phyloP scores from a whole-genome alignment of 352 stramenopile species.

The Thalassiosira tumida region DNA sequence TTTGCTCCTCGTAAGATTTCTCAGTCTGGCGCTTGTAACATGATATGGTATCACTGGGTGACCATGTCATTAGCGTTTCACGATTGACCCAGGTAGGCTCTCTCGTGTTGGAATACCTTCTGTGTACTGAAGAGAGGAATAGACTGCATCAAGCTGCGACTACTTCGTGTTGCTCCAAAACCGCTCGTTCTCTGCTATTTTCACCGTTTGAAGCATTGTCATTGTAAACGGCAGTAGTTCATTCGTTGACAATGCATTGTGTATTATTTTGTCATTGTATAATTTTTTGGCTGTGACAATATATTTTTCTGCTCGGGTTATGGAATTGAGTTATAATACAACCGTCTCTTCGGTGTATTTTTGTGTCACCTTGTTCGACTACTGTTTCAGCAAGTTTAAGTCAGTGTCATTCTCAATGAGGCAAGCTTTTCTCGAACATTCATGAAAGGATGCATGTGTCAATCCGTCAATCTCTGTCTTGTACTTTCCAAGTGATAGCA shows the following conservation, averaged over 20 bases:
- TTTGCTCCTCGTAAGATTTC: slow-evolving; percentile 40
- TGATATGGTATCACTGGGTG: not conserved
- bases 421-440: not conserved
- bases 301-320: slow-evolving; percentile 23
- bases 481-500: slow-evolving; percentile 50
- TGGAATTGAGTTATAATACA: slow-evolving; percentile 13
- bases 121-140: slow-evolving; percentile 14
- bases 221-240: slow-evolving; percentile 54
- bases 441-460: not conserved
- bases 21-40: slow-evolving; percentile 29
- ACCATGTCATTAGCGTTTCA: not conserved
- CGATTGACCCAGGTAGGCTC: not conserved
- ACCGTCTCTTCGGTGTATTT: slow-evolving; percentile 40
- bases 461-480: slow-evolving; percentile 52
- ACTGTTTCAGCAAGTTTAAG: not conserved
- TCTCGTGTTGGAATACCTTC: slow-evolving; percentile 14
- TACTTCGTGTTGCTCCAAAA: slow-evolving; percentile 33
- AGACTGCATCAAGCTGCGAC: slow-evolving; percentile 24
- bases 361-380: not conserved
- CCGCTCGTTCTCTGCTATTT: slow-evolving; percentile 8
- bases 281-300: slow-evolving; percentile 16
- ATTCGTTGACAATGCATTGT: slow-evolving; percentile 48
- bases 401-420: slow-evolving; percentile 24
- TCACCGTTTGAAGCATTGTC: not conserved
- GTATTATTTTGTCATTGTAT: slow-evolving; percentile 36